A percentile compares a stretch with the other conserved stretches of the same genome.
phyloP scores from a whole-genome alignment of 1,139 yeast genomes.

The Casaregolazyma suthepensis region DNA sequence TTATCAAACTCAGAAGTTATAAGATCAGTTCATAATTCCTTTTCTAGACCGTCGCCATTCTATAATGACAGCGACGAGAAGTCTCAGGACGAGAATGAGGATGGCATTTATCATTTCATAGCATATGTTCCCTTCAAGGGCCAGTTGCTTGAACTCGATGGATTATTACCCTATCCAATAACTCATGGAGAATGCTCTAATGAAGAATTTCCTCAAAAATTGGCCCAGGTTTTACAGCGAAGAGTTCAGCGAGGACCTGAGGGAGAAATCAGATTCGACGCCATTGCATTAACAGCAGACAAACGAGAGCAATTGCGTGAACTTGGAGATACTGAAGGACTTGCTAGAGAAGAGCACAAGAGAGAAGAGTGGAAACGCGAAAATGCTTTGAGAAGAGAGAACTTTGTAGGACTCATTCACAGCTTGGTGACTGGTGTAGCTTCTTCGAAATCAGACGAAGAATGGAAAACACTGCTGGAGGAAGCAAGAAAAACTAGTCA shows the following conservation, averaged over 20 bases:
- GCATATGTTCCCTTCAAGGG: slow-evolving; percentile 48
- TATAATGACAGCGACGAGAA: slow-evolving; percentile 37
- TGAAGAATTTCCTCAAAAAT: slow-evolving; percentile 41
- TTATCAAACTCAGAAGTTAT: slow-evolving; percentile 57
- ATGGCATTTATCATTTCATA: slow-evolving; percentile 58
- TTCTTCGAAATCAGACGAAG: slow-evolving; percentile 36
- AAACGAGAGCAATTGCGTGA: slow-evolving; percentile 38
- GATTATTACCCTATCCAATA: slow-evolving; percentile 55
- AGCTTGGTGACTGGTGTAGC: slow-evolving; percentile 41
- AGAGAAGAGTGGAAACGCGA: slow-evolving; percentile 39
- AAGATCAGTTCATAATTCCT: slow-evolving; percentile 57
- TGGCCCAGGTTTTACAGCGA: slow-evolving; percentile 35
- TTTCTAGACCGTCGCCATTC: slow-evolving; percentile 51
- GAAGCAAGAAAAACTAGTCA: slow-evolving; percentile 23
- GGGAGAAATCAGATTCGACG: slow-evolving; percentile 53
- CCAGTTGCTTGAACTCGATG: slow-evolving; percentile 59
- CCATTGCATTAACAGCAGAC: slow-evolving; percentile 51
- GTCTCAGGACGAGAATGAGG: slow-evolving; percentile 38
- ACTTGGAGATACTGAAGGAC: slow-evolving; percentile 38
- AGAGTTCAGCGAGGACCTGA: slow-evolving; percentile 44
- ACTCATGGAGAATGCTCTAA: slow-evolving; percentile 42
- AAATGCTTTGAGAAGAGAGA: slow-evolving; percentile 46
- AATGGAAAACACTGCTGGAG: slow-evolving; percentile 41
- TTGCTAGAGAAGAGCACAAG: slow-evolving; percentile 32
- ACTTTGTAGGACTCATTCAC: slow-evolving; percentile 49